Evolutionary conservation across 2,329 filamentous ascomycete species (phyloP).

Genomic region (Fusarium sp.): DNA sequence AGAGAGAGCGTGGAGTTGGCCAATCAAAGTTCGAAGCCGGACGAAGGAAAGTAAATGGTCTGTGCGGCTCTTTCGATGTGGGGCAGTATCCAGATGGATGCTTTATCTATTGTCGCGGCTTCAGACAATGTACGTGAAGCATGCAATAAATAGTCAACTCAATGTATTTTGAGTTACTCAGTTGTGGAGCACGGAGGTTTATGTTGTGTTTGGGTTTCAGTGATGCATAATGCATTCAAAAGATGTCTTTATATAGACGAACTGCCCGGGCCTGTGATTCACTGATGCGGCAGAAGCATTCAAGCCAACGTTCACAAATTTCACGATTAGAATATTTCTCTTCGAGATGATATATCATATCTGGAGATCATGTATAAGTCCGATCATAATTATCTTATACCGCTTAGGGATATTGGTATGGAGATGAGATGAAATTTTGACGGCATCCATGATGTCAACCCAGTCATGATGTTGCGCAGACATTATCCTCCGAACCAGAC

Average conservation of each 20-base stretch:
- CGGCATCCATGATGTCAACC: too few species aligned
- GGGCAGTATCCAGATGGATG: slow-evolving; percentile 3
- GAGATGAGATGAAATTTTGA: too few species aligned
- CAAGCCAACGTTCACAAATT: too few species aligned
- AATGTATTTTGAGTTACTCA: too few species aligned
- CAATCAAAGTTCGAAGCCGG: slow-evolving; percentile 19
- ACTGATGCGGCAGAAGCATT: not conserved
- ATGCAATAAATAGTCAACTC: not conserved
- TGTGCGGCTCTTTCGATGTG: slow-evolving; percentile 17
- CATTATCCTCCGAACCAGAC: too few species aligned
- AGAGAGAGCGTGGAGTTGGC: slow-evolving; percentile 27
- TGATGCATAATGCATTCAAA: not conserved
- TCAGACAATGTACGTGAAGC: not conserved
- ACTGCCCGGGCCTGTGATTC: not conserved
- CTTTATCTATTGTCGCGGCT: not conserved
- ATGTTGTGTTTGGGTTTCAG: too few species aligned
- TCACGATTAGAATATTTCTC: too few species aligned
- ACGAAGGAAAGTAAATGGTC: slow-evolving; percentile 22
- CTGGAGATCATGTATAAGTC: too few species aligned
- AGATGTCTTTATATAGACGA: not conserved
- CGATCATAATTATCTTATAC: too few species aligned
- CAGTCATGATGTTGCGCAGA: too few species aligned
- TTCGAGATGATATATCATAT: too few species aligned
- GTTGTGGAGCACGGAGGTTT: not conserved
- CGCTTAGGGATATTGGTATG: too few species aligned